Evolutionary conservation across 768 basidiomycete genomes (phyloP), one percentile per base, ranked within the genome.

Genomic region (Pleurotus djamor): DNA sequence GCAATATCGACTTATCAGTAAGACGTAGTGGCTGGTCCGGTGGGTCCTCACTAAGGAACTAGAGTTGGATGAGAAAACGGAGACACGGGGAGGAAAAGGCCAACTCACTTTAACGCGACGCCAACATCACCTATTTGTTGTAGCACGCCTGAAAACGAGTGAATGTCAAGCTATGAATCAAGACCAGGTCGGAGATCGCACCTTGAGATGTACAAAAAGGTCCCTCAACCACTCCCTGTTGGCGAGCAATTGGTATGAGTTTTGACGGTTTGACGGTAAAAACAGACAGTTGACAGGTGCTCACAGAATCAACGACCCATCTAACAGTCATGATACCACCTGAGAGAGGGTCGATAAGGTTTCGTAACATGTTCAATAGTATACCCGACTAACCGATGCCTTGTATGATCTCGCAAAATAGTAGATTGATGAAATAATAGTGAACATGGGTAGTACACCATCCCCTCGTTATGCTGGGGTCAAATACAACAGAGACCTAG

Each of bases 101-200:
- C 38, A n/a, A 68, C 71, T 51, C 60, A 75, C 75, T 69, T 71
- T 12, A 78, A 60, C 33, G 77, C 75, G 12, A 76, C 75, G 5
- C 75, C 75, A 12, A 77, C 76, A 60, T 78, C 76, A 3, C 77
- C 77, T 34, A 73, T 64, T 52, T 78, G 71, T 57, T 76, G 74
- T 60, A 76, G 63, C 5, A 72, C 65, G 37, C 74, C 75, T 76
- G 36, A 5, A 28, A 48, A 10, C 52, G 17, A 43, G 38, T 32
- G 14, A 43, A 38, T 21, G 6, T 9, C 17, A 32, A 41, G 16
- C 14, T 5, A 57, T 48, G 41, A 17, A 33, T 21, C 14, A 43
- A 47, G 4, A 48, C 14, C 38, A 17, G 43, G 17, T 28, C 55
- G 41, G 38, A 41, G 38, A 28, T 28, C 21, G 21, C 60, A 71